Percentiles rank a stretch among this genome's conserved stretches.
Evolutionary conservation across 2,329 filamentous ascomycete species (phyloP).

Genomic region (Beauveria sp.): DNA sequence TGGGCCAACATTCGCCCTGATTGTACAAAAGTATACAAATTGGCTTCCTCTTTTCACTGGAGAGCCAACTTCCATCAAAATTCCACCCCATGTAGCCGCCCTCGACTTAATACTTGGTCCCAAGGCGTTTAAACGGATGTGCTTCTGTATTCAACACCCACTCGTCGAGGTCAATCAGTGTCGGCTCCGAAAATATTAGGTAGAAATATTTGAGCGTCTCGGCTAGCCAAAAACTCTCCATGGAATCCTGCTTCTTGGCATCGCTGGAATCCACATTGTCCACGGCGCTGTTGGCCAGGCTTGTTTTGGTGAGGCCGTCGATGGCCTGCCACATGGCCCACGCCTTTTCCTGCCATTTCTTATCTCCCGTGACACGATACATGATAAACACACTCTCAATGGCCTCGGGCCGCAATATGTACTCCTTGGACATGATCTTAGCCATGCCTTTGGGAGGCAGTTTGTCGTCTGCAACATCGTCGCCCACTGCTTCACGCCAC

Average conservation of each 20-base stretch:
- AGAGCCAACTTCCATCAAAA: not conserved
- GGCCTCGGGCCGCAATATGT: slow-evolving; percentile 46
- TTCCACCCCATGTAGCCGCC: not conserved
- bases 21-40: not conserved
- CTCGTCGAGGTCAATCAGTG: slow-evolving; percentile 57
- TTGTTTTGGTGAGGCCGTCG: slow-evolving; percentile 37
- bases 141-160: slow-evolving; percentile 56
- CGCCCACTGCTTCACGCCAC: slow-evolving; percentile 17
- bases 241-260: slow-evolving; percentile 43
- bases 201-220: slow-evolving; percentile 75
- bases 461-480: slow-evolving; percentile 20
- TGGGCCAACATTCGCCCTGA: not conserved
- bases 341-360: slow-evolving; percentile 39
- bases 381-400: slow-evolving; percentile 47
- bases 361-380: slow-evolving; percentile 42
- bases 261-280: slow-evolving; percentile 25
- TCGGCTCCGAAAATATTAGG: slow-evolving; percentile 59
- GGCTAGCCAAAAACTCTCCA: slow-evolving; percentile 66
- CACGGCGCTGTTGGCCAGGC: slow-evolving; percentile 42
- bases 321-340: slow-evolving; percentile 48
- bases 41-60: not conserved
- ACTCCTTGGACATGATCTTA: slow-evolving; percentile 46
- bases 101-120: not conserved
- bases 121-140: slow-evolving; percentile 33
- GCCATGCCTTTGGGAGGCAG: slow-evolving; percentile 49